phyloP scores from a whole-genome alignment of 139 green algal genomes.

The Edaphochlamys debaryana region DNA sequence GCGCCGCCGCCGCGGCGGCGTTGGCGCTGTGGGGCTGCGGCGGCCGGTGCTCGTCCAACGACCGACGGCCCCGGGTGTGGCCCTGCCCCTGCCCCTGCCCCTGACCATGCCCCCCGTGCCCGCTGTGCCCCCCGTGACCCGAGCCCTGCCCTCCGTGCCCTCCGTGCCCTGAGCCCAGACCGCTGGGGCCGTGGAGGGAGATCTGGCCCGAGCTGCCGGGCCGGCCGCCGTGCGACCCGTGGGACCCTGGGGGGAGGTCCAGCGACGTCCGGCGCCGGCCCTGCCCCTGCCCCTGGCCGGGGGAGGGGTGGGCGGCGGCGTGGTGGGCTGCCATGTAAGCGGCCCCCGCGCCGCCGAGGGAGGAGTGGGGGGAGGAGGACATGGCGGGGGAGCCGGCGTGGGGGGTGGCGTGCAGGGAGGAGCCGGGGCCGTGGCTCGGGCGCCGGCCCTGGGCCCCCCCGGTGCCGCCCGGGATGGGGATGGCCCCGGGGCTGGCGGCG shows the following conservation, averaged over 20 bases:
- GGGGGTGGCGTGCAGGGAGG: not conserved
- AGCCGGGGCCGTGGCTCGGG: not conserved
- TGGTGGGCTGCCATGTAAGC: constrained; percentile 25
- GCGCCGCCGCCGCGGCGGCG: not conserved
- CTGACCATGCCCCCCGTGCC: not conserved
- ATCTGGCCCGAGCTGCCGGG: too few relatives aligned
- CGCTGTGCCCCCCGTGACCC: too few relatives aligned
- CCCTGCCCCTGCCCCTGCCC: not conserved
- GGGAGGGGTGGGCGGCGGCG: too few relatives aligned
- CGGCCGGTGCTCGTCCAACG: not conserved
- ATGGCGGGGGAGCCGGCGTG: not conserved
- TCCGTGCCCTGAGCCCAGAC: too few relatives aligned
- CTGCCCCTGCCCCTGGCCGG: not conserved
- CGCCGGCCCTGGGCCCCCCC: not conserved
- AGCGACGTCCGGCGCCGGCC: too few relatives aligned
- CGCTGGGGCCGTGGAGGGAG: too few relatives aligned
- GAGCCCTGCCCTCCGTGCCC: too few relatives aligned
- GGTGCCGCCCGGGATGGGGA: not conserved
- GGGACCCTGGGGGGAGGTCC: too few relatives aligned
- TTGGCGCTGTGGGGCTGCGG: not conserved
- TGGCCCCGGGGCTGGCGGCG: constrained; percentile 11
- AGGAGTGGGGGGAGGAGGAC: not conserved
- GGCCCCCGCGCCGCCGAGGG: too few relatives aligned
- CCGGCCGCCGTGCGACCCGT: too few relatives aligned
- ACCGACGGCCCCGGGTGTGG: too few relatives aligned